Evolutionary conservation across 2,329 filamentous ascomycete species (phyloP), one percentile per base, ranked within the genome.

Genomic region (Arthrobotrys conoides): DNA sequence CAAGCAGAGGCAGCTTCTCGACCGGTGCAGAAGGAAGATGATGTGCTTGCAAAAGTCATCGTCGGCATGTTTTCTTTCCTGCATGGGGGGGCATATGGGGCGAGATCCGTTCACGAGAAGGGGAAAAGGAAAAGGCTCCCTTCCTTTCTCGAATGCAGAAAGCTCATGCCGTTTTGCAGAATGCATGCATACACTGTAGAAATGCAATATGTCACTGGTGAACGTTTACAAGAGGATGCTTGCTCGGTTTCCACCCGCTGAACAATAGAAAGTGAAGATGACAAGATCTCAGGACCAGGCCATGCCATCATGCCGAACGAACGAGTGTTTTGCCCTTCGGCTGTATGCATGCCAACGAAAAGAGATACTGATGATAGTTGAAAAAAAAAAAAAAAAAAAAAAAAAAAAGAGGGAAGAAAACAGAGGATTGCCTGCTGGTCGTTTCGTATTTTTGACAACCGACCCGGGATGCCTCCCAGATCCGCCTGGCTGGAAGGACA

Each of bases 151-250:
- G 22, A 75, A 68, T 75, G 72, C 66, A 71, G 53, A 63, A 61
- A 71, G 59, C 57, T 61, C 72, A 71, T 67, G 73, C 73, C 73
- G 73, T 64, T 77, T 67, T 77, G 73, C 67, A 77, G 67, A 71
- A 67, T 71, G 73, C 73, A 77, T 77, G 73, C 73, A 68, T 63
- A 41, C 48, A 30, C 27, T 3, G 27, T 30, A 30, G 53, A 71
- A 66, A 77, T 71, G 73, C 73, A 68, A 77, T 61, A 77, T 77
- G 51, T 70, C 67, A 77, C 73, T 77, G 73, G 73, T 71, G 72
- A 66, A 71, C 38, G 41, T 57, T 55, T n/a, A 64, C 46, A 36
- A 71, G 59, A 49, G 55, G 41, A 51, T 71, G 51, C 53, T 49
- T 66, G 59, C 24, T 73, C 61, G 63, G 63, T 24, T 67, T 73